Evolutionary conservation across 139 green algal genomes (phyloP), one percentile per base, ranked within the genome.

Genomic region (Coelastrella sp.): DNA sequence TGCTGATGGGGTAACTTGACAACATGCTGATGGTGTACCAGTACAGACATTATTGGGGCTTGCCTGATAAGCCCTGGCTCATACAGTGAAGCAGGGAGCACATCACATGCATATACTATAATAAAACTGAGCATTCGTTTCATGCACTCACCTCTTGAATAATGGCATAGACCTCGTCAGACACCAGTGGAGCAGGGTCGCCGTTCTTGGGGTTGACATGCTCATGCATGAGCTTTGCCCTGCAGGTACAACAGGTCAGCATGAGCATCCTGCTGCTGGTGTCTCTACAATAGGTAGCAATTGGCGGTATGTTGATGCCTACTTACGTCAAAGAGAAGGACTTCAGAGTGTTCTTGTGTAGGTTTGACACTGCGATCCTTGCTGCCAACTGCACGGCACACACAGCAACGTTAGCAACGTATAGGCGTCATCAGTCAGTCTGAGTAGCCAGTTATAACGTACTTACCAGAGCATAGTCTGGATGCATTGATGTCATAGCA

Each of bases 281-380:
- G 32, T 38, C 25, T 34, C 32, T 27, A 0, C 38, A 17, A 21
- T 15, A 50, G 32, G 43, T 21, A 37, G 43, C 43, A 38, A 21
- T 27, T 62, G 23, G 38, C 41, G 32, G 69, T 43, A 41, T 37
- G 38, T 27, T 11, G 3, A 38, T n/a, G 37, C 23, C 37, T n/a
- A 77, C 95, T 94, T 60, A 98, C 93, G 95, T 98, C 75, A 98
- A 93, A 35, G 87, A 96, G 89, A 99, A 99, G 30, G 93, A 98
- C 92, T 99, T 99, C 27, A 96, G 79, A 0, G 97, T 99, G 83
- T 96, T 98, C 95, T 99, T 99, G 94, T 99, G 97, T 76, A 99
- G 89, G 93, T 99, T 99, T 60, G 97, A 99, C 34, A 99, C 96
- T 0, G 97, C 97, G 79, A 99, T 99, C 34, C 97, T 91, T 4